Percentiles rank a stretch among this genome's conserved stretches.
phyloP scores from a whole-genome alignment of 192 early-diverging fungal genomes.

The Umbelopsis isabellina region DNA sequence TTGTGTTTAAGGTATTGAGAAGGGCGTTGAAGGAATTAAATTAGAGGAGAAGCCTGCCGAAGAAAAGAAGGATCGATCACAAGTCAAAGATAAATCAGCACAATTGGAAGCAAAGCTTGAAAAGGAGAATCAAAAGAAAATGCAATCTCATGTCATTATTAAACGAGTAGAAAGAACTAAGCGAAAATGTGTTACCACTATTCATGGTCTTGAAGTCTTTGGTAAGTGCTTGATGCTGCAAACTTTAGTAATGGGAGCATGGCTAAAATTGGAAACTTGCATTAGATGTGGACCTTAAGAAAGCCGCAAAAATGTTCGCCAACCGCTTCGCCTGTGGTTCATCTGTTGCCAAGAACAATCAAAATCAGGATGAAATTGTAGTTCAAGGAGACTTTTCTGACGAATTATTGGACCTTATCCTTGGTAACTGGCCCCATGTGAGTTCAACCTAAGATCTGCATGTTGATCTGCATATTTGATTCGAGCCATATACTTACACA shows the following conservation, averaged over 20 bases:
- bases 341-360: slow-evolving; percentile 91
- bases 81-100: slow-evolving; percentile 42
- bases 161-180: slow-evolving; percentile 91
- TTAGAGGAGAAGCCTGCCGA: slow-evolving; percentile 40
- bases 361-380: slow-evolving; percentile 93
- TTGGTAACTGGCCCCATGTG: slow-evolving; percentile 73
- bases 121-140: slow-evolving; percentile 76
- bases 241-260: too few species aligned
- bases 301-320: slow-evolving; percentile 95
- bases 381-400: slow-evolving; percentile 95
- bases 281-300: slow-evolving; percentile 92
- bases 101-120: slow-evolving; percentile 72
- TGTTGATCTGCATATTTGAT: slow-evolving; percentile 4
- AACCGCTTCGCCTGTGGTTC: slow-evolving; percentile 95
- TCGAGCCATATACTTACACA: background rate
- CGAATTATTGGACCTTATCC: slow-evolving; percentile 85
- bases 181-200: slow-evolving; percentile 87
- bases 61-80: slow-evolving; percentile 57
- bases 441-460: slow-evolving; percentile 26
- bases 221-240: slow-evolving; percentile 49
- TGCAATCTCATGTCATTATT: slow-evolving; percentile 78
- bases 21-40: slow-evolving; percentile 27
- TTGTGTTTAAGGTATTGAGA: slow-evolving; percentile 23
- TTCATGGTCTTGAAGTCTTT: slow-evolving; percentile 88
- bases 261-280: background rate